These are phyloP conservation scores for Clitoria ternatea DNA, from an alignment of 306 rosid genomes.

Conservation along the genomic window DNA sequence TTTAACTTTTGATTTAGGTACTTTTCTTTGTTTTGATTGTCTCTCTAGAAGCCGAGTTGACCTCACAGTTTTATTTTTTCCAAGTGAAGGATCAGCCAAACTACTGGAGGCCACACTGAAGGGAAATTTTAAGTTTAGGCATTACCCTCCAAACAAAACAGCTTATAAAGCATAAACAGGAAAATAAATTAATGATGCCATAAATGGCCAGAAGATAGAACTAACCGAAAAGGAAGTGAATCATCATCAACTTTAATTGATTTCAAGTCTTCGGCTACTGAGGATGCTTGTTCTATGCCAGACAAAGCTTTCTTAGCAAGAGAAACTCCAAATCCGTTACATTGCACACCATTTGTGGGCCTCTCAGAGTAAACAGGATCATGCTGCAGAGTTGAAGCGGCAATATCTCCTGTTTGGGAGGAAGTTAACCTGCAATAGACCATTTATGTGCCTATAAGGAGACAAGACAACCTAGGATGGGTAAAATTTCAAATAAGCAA, in stretches of 20 bases:
- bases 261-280: conserved; percentile 46
- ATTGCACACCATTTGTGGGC: conserved; percentile 31
- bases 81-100: conserved; percentile 33
- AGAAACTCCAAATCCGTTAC: conserved; percentile 44
- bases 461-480: conserved; percentile 17
- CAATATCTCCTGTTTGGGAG: conserved; percentile 30
- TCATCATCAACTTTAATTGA: conserved; percentile 40
- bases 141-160: conserved; percentile 31
- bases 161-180: conserved; percentile 23
- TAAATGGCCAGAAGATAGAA: conserved; percentile 16
- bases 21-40: conserved; percentile 58
- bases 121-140: conserved; percentile 26
- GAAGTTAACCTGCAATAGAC: conserved; percentile 56
- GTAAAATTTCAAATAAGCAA: background rate
- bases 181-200: conserved; percentile 20
- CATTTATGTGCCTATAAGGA: conserved; percentile 22
- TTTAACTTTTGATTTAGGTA: conserved; percentile 36
- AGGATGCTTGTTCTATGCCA: conserved; percentile 66
- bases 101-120: conserved; percentile 35
- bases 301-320: conserved; percentile 64
- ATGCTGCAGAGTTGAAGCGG: conserved; percentile 30
- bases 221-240: conserved; percentile 59
- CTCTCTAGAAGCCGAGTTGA: conserved; percentile 77
- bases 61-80: conserved; percentile 51
- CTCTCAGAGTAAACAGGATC: conserved; percentile 18